Conservation (phyloP, 2,329 filamentous ascomycete genomes). For the Verticillium nubilum region DNA sequence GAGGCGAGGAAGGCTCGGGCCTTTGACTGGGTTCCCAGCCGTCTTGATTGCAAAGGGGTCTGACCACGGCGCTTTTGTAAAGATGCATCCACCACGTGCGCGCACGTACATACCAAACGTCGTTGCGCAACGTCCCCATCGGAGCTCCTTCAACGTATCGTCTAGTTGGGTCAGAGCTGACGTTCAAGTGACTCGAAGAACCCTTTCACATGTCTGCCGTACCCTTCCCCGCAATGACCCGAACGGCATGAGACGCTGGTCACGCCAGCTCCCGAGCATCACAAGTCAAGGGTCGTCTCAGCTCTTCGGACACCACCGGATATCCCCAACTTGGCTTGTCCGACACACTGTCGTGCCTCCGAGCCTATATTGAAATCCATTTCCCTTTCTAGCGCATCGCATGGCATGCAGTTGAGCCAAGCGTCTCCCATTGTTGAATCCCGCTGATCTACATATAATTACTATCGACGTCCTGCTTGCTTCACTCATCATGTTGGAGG, state of each 20-base stretch:
- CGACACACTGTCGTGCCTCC: background rate
- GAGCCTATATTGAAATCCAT: background rate
- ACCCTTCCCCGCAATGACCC: background rate
- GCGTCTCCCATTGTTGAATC: background rate
- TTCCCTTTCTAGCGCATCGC: background rate
- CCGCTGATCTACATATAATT: slow-evolving; percentile 1
- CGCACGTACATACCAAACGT: no score
- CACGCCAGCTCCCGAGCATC: background rate
- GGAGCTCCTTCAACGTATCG: background rate
- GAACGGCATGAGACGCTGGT: background rate
- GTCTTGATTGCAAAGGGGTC: no score
- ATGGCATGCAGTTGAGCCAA: background rate
- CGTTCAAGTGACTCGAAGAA: background rate
- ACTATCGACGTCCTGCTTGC: slow-evolving; percentile 1
- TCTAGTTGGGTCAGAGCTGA: background rate
- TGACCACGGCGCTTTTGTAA: background rate
- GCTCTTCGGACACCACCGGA: slow-evolving; percentile 20
- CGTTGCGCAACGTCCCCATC: background rate
- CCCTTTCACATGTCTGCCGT: background rate
- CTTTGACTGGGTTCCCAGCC: no score
- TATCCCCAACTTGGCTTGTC: slow-evolving; percentile 21
- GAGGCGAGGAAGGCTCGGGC: no score
- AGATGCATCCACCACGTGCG: background rate
- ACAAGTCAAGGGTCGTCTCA: slow-evolving; percentile 1
- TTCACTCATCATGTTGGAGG: slow-evolving; percentile 26